A percentile compares a stretch with the other conserved stretches of the same genome.
phyloP scores from a whole-genome alignment of 306 rosid species.

The Acacia crassicarpa region DNA sequence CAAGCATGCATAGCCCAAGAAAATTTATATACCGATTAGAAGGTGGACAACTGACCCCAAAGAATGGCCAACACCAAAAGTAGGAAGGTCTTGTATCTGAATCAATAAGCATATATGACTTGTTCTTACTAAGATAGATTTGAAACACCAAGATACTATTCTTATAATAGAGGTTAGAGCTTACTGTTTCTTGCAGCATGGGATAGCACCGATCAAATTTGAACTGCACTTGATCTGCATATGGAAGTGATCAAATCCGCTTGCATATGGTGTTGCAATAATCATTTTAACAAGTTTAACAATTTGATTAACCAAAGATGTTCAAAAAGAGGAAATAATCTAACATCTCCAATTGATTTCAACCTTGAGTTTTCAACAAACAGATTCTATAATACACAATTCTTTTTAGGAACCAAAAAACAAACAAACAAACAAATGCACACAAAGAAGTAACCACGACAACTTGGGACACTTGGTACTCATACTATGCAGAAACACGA shows the following conservation, averaged over 20 bases:
- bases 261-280: conserved; percentile 96
- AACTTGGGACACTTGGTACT: too few species aligned
- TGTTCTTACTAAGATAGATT: conserved; percentile 2
- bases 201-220: conserved; percentile 90
- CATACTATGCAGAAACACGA: too few species aligned
- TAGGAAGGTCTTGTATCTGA: conserved; percentile 88
- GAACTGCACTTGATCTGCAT: conserved; percentile 96
- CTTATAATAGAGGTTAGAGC: conserved; percentile 33
- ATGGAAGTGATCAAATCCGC: conserved; percentile 97
- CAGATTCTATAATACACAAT: too few species aligned
- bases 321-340: too few species aligned
- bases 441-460: too few species aligned
- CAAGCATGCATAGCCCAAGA: conserved; percentile 31
- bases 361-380: too few species aligned
- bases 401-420: too few species aligned
- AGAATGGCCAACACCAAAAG: conserved; percentile 93
- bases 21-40: conserved; percentile 70
- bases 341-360: too few species aligned
- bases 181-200: conserved; percentile 60
- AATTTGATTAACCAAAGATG: too few species aligned
- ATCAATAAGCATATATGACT: conserved; percentile 38
- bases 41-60: conserved; percentile 98
- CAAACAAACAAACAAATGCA: too few species aligned
- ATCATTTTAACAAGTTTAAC: conserved; percentile 28
- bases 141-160: conserved; percentile 22